These are phyloP conservation scores for Sporothrix mexicana DNA, from an alignment of 2,329 filamentous ascomycete species.

Conservation along the genomic window DNA sequence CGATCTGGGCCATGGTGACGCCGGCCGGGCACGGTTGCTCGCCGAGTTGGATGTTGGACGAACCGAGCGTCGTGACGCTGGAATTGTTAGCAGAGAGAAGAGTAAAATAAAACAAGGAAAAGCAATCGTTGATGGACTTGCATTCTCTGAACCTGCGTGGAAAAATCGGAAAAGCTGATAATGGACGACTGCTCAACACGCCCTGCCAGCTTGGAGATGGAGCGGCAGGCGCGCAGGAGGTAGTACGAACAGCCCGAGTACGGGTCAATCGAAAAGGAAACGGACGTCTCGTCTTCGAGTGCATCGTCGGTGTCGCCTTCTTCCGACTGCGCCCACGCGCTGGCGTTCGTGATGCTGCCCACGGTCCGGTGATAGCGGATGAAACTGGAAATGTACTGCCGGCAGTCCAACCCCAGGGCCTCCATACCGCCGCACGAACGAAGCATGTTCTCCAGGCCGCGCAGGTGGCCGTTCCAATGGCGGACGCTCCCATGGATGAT, in stretches of 20 bases:
- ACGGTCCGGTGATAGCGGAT: background rate
- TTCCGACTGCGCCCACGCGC: background rate
- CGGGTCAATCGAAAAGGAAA: background rate
- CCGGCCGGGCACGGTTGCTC: background rate
- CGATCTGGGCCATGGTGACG: constrained; percentile 8
- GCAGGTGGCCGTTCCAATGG: constrained; percentile 7
- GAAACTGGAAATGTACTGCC: background rate
- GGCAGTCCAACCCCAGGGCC: background rate
- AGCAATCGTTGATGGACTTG: background rate
- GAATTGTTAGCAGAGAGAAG: background rate
- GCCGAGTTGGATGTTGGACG: constrained; percentile 1
- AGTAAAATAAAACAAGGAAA: too few species aligned
- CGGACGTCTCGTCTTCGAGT: background rate
- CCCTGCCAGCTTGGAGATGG: background rate
- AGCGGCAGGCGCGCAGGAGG: background rate
- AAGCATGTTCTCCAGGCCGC: background rate
- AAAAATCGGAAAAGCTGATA: background rate
- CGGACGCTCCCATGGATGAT: background rate
- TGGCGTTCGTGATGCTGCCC: background rate
- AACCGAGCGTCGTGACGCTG: background rate
- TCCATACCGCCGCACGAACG: background rate
- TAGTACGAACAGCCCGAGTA: constrained; percentile 3
- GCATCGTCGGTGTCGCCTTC: background rate
- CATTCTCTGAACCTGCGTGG: background rate
- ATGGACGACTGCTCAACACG: background rate